A percentile compares a stretch with the other conserved stretches of the same genome.
Conservation (phyloP, 495 filamentous ascomycete genomes). For the Neurospora sublineolata region DNA sequence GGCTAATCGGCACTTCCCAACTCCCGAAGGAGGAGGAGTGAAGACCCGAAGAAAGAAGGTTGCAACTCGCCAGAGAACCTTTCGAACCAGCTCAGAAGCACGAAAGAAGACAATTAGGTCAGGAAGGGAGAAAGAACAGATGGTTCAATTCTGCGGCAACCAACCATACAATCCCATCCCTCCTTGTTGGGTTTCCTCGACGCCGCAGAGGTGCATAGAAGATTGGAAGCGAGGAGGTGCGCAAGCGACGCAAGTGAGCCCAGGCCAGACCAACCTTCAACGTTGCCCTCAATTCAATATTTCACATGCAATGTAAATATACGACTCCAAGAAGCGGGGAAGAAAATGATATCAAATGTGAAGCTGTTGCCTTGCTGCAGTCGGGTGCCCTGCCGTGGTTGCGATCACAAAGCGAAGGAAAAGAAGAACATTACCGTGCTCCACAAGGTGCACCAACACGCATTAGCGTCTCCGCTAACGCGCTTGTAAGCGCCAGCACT, state of each 20-base stretch:
- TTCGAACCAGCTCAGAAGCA: too few species aligned
- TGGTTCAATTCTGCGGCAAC: not conserved
- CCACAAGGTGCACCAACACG: not conserved
- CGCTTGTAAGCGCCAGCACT: conserved; percentile 23
- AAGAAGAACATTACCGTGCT: not conserved
- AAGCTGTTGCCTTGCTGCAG: too few species aligned
- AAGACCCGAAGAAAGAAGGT: not conserved
- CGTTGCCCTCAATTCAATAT: too few species aligned
- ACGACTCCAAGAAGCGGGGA: not conserved
- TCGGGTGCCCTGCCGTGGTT: not conserved
- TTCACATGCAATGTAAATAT: too few species aligned
- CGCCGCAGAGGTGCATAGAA: not conserved
- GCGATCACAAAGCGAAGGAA: not conserved
- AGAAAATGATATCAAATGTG: not conserved
- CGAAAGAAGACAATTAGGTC: too few species aligned
- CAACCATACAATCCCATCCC: not conserved
- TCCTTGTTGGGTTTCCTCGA: not conserved
- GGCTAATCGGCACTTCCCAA: not conserved
- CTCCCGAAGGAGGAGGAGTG: not conserved
- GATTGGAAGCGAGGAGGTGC: not conserved
- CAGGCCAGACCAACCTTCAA: too few species aligned
- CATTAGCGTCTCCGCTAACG: conserved; percentile 3
- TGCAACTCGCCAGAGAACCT: not conserved
- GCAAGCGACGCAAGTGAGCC: not conserved
- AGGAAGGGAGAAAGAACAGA: not conserved